Conservation (phyloP, 2,329 filamentous ascomycete genomes). For the Phialophora chinensis region DNA sequence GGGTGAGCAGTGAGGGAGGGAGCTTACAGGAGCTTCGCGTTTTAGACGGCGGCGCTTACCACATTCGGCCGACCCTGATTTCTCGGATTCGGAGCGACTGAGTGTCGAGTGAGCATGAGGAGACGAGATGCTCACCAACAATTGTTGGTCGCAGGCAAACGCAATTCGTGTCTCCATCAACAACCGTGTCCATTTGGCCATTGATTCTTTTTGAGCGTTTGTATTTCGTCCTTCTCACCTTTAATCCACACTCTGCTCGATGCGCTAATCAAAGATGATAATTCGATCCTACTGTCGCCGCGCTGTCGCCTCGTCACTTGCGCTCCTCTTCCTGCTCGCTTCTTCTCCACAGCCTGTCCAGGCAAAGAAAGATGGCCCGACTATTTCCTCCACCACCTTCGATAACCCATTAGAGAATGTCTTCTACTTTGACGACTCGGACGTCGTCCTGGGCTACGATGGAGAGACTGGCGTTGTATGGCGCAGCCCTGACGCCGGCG, state of each 20-base stretch:
- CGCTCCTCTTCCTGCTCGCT: conserved; percentile 31
- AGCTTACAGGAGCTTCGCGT: conserved; percentile 11
- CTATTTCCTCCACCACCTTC: conserved; percentile 69
- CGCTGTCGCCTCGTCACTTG: conserved; percentile 32
- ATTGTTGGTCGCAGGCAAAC: conserved; percentile 28
- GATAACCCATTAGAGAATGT: conserved; percentile 70
- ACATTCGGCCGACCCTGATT: conserved; percentile 15
- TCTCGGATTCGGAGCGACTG: neutral
- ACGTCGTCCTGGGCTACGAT: conserved; percentile 79
- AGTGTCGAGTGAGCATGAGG: conserved; percentile 20
- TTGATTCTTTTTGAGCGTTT: conserved; percentile 20
- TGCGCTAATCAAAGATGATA: conserved; percentile 38
- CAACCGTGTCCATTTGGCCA: conserved; percentile 26
- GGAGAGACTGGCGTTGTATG: conserved; percentile 68
- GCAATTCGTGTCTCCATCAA: conserved; percentile 21
- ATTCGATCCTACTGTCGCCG: conserved; percentile 31
- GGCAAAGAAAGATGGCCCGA: conserved; percentile 69
- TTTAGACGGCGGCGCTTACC: conserved; percentile 17
- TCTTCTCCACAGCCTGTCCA: conserved; percentile 29
- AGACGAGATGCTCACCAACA: conserved; percentile 10
- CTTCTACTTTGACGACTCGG: conserved; percentile 90
- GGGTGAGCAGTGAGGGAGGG: neutral
- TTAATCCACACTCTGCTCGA: conserved; percentile 19
- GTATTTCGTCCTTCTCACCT: conserved; percentile 18
- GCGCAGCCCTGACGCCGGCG: conserved; percentile 80